phyloP scores from a whole-genome alignment of 129 eudicot genomes.

The Flaveria brownii region DNA sequence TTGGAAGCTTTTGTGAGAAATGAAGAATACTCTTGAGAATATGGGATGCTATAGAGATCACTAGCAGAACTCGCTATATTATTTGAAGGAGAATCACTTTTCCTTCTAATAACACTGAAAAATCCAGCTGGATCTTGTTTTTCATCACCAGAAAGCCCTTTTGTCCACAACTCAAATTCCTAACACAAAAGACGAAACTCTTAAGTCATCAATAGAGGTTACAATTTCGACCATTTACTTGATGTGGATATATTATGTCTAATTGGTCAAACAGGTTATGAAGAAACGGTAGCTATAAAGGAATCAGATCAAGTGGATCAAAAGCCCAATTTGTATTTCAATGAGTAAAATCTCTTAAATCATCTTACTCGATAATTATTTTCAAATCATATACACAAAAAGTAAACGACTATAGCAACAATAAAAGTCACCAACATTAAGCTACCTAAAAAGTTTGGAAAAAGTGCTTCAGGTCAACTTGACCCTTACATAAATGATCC shows the following conservation, averaged over 20 bases:
- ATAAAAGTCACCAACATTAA: neutral
- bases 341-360: neutral
- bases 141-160: slow-evolving; percentile 58
- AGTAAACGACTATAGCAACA: neutral
- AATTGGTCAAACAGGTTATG: neutral
- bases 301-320: neutral
- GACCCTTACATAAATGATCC: neutral
- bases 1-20: slow-evolving; percentile 65
- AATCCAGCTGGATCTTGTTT: slow-evolving; percentile 69
- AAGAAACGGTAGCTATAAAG: neutral
- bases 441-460: neutral
- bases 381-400: neutral
- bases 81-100: slow-evolving; percentile 42
- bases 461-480: neutral
- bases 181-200: slow-evolving; percentile 29
- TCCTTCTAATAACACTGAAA: slow-evolving; percentile 76
- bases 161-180: slow-evolving; percentile 89
- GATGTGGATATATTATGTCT: slow-evolving; percentile 1
- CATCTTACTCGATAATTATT: neutral
- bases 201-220: slow-evolving; percentile 21
- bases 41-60: slow-evolving; percentile 76
- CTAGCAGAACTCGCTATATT: slow-evolving; percentile 25
- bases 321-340: neutral
- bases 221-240: neutral
- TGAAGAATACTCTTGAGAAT: slow-evolving; percentile 59